A percentile compares a stretch with the other conserved stretches of the same genome.
Evolutionary conservation across 75 land plant species (phyloP).

Genomic region (Larix kaempferi): DNA sequence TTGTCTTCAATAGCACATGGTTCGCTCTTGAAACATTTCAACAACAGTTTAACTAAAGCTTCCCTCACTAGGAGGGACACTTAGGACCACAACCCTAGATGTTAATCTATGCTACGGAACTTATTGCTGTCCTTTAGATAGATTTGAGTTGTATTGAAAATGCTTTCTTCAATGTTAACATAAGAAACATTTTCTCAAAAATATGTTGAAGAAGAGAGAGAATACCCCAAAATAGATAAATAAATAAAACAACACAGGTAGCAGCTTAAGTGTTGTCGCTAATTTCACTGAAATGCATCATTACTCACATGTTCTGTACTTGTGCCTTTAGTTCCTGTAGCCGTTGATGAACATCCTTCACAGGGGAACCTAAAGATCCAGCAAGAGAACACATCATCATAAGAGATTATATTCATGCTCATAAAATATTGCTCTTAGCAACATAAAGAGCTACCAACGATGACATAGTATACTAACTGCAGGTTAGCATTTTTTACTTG

Average conservation of each 20-base stretch:
- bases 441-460: neutral
- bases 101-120: no score
- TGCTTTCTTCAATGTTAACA: no score
- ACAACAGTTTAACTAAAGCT: no score
- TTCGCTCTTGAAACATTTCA: no score
- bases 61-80: no score
- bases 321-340: conserved; percentile 24
- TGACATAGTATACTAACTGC: neutral
- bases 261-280: neutral
- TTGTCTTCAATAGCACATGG: no score
- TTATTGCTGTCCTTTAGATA: no score
- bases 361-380: neutral
- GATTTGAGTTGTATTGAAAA: no score
- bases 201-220: no score
- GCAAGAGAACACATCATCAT: neutral
- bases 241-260: neutral
- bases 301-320: conserved; percentile 15
- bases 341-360: conserved; percentile 16
- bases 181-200: no score
- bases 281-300: conserved; percentile 2
- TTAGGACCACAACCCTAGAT: no score
- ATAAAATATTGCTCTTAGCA: neutral
- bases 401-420: neutral
- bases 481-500: neutral
- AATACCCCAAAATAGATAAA: no score